A percentile compares a stretch with the other conserved stretches of the same genome.
Conservation (phyloP, 2,329 filamentous ascomycete species). For the Xylariaceae sp. region DNA sequence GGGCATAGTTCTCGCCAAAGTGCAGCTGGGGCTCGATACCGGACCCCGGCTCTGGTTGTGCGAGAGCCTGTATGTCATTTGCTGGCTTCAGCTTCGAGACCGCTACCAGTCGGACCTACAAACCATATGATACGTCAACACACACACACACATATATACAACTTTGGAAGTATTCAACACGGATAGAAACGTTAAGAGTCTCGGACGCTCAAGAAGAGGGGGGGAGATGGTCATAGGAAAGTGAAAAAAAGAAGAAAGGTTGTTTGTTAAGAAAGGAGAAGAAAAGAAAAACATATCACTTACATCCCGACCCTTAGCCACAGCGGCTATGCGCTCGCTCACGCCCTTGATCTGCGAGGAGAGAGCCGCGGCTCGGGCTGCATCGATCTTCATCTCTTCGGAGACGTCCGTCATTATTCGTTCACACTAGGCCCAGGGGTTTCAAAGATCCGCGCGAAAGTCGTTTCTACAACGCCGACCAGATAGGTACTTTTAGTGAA, state of each 20-base stretch:
- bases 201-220: too few relatives aligned
- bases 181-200: too few relatives aligned
- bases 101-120: constrained; percentile 76
- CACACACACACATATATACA: too few relatives aligned
- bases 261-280: background rate
- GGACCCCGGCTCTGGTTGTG: constrained; percentile 49
- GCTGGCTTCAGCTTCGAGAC: constrained; percentile 96
- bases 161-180: too few relatives aligned
- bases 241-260: background rate
- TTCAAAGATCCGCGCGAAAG: too few relatives aligned
- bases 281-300: constrained; percentile 25
- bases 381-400: constrained; percentile 57
- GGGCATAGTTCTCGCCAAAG: constrained; percentile 95
- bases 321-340: constrained; percentile 50
- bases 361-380: constrained; percentile 56
- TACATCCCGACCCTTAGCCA: constrained; percentile 50
- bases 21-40: constrained; percentile 56
- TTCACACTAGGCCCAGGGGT: background rate
- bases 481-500: too few relatives aligned
- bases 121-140: too few relatives aligned
- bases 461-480: too few relatives aligned
- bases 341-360: constrained; percentile 58
- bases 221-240: background rate
- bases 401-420: constrained; percentile 40
- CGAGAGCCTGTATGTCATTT: constrained; percentile 78